A percentile compares a stretch with the other conserved stretches of the same genome.
Evolutionary conservation across 208 protist genomes (phyloP).

Genomic region (Vickermania spadyakhi): DNA sequence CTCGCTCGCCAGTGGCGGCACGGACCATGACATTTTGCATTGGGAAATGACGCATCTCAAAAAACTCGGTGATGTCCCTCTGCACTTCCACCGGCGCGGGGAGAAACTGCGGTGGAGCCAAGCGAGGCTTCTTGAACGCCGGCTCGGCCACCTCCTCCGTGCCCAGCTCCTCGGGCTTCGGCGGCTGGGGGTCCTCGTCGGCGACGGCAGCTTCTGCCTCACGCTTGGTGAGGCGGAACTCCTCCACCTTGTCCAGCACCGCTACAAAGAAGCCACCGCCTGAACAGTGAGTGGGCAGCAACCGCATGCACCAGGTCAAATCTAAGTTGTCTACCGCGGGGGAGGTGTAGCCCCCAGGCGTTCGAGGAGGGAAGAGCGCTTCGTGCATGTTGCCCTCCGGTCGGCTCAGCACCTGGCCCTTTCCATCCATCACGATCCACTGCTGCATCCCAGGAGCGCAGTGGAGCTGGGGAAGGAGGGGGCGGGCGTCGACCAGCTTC

Average conservation of each 20-base stretch:
- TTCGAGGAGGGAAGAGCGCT: slow-evolving; percentile 63
- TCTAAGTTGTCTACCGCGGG: slow-evolving; percentile 27
- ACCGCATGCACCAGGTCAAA: slow-evolving; percentile 85
- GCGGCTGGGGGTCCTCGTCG: not conserved
- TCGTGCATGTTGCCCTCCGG: slow-evolving; percentile 57
- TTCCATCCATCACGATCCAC: slow-evolving; percentile 78
- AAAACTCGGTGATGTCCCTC: slow-evolving; percentile 34
- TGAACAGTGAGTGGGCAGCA: slow-evolving; percentile 92
- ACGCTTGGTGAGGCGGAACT: slow-evolving; percentile 27
- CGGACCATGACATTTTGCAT: slow-evolving; percentile 49
- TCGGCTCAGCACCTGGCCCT: slow-evolving; percentile 30
- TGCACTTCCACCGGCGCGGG: slow-evolving; percentile 31
- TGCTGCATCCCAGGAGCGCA: slow-evolving; percentile 61
- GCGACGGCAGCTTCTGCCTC: slow-evolving; percentile 4
- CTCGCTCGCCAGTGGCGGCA: slow-evolving; percentile 48
- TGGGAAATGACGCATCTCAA: slow-evolving; percentile 42
- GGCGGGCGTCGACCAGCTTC: slow-evolving; percentile 82
- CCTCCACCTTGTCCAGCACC: slow-evolving; percentile 83
- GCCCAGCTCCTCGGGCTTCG: not conserved
- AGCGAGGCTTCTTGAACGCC: slow-evolving; percentile 5
- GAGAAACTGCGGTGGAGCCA: slow-evolving; percentile 59
- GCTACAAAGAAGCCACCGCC: slow-evolving; percentile 97
- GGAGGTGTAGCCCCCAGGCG: slow-evolving; percentile 50
- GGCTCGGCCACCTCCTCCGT: slow-evolving; percentile 1
- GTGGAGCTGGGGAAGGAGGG: slow-evolving; percentile 61